phyloP scores from a whole-genome alignment of 305 asterid species.

The Solanum hybrid region DNA sequence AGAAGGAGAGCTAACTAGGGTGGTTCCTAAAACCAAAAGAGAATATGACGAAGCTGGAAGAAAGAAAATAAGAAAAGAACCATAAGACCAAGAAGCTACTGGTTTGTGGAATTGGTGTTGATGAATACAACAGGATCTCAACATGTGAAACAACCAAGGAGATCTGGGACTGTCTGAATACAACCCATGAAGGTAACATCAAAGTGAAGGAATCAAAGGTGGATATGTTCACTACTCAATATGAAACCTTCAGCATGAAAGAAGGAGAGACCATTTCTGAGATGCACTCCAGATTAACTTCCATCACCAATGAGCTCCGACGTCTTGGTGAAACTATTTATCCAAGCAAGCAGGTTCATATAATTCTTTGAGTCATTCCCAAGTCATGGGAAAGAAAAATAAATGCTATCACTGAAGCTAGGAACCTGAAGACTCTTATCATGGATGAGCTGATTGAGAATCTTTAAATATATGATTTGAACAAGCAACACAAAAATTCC shows the following conservation, averaged over 20 bases:
- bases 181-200: background rate
- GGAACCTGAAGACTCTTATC: background rate
- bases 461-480: background rate
- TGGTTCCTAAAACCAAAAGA: background rate
- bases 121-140: background rate
- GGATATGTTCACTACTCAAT: background rate
- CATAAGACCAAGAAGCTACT: background rate
- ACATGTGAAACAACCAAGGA: background rate
- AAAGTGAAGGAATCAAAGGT: background rate
- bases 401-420: background rate
- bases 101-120: background rate
- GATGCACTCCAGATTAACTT: background rate
- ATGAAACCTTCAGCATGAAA: background rate
- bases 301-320: background rate
- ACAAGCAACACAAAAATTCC: background rate
- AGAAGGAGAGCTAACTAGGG: background rate
- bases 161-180: background rate
- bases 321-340: background rate
- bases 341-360: background rate
- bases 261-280: background rate
- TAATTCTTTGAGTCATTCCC: background rate
- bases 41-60: background rate
- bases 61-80: background rate
- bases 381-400: background rate
- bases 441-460: background rate